These are phyloP conservation scores for Trichoderma oligosporum DNA, from an alignment of 2,329 filamentous ascomycete species.

Conservation along the genomic window DNA sequence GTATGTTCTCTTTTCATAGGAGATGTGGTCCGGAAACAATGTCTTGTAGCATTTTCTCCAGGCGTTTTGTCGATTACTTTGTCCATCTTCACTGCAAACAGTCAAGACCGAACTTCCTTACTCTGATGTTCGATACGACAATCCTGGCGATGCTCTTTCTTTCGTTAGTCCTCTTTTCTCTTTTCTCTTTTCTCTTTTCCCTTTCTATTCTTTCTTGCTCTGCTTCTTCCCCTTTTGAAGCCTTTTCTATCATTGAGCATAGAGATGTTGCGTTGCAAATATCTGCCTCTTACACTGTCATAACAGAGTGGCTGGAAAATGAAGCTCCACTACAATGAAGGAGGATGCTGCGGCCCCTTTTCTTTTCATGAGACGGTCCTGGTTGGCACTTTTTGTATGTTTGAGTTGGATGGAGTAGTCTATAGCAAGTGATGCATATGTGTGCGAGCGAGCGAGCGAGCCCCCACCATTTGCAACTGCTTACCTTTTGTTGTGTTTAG, in stretches of 20 bases:
- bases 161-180: constrained; percentile 6
- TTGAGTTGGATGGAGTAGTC: constrained; percentile 27
- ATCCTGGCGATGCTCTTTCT: constrained; percentile 21
- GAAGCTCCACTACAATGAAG: neutral
- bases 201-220: neutral
- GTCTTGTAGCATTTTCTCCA: constrained; percentile 38
- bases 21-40: constrained; percentile 34
- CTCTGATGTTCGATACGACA: constrained; percentile 8
- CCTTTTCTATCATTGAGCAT: neutral
- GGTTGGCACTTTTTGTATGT: constrained; percentile 27
- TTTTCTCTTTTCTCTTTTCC: neutral
- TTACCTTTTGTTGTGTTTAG: constrained; percentile 9
- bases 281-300: neutral
- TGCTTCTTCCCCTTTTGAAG: neutral
- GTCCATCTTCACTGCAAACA: constrained; percentile 19
- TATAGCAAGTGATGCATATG: constrained; percentile 10
- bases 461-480: constrained; percentile 9
- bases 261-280: neutral
- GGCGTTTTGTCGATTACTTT: constrained; percentile 31
- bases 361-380: constrained; percentile 8
- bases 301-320: neutral
- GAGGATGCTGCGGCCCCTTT: neutral
- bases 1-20: constrained; percentile 24
- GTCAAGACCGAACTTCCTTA: constrained; percentile 21
- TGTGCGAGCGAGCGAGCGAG: constrained; percentile 10